Conservation (phyloP, 129 eudicot genomes). For the Tanacetum coccineum region DNA sequence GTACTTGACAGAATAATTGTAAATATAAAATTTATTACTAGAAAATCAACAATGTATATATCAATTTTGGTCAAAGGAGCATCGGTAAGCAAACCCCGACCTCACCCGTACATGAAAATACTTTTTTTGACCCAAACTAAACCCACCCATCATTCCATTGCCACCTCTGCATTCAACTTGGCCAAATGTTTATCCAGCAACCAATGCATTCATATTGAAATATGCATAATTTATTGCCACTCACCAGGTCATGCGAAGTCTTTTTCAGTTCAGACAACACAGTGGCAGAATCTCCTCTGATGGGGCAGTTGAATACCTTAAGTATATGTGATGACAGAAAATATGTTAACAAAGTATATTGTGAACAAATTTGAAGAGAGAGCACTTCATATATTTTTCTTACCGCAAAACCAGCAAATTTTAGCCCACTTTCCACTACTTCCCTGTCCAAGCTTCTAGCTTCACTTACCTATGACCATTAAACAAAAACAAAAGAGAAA, state of each 20-base stretch:
- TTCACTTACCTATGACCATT: slow-evolving; percentile 74
- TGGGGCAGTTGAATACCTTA: slow-evolving; percentile 90
- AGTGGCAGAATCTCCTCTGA: slow-evolving; percentile 84
- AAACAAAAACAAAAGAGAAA: slow-evolving; percentile 23
- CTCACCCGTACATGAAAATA: too few species aligned
- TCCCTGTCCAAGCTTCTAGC: slow-evolving; percentile 90
- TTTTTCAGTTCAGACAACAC: slow-evolving; percentile 72
- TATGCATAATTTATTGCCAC: neutral
- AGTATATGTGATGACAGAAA: slow-evolving; percentile 15
- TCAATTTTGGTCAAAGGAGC: too few species aligned
- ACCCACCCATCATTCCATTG: too few species aligned
- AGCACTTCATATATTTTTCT: neutral
- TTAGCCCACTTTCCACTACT: slow-evolving; percentile 74
- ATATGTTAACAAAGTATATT: slow-evolving; percentile 18
- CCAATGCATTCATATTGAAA: too few species aligned
- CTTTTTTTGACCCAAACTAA: too few species aligned
- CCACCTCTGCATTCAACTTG: too few species aligned
- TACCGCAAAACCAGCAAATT: slow-evolving; percentile 99
- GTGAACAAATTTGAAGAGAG: neutral
- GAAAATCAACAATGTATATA: too few species aligned
- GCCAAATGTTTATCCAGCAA: too few species aligned
- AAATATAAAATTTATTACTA: too few species aligned
- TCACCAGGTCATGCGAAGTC: slow-evolving; percentile 93
- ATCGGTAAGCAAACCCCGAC: too few species aligned
- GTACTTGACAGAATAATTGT: too few species aligned